Base-by-base conservation (phyloP, 1,139 yeast genomes). In the Geotrichum fermentans region DNA sequence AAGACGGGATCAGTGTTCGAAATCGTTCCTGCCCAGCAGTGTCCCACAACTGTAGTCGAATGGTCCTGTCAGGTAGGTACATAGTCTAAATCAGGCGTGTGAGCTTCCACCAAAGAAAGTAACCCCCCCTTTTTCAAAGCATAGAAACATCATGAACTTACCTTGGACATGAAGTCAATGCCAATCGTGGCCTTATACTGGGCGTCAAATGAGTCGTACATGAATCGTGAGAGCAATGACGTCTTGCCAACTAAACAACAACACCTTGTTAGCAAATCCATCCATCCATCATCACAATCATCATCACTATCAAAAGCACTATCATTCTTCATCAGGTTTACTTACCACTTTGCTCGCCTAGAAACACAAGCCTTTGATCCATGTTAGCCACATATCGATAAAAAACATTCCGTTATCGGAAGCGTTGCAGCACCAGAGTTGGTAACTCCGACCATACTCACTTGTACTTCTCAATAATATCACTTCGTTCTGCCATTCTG, bases 1-100 rank as follows among this genome's bases (percentile, higher is more conserved):
- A 92, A 13, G 95, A 83, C 2, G 98, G 97, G 57, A 92, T 89
- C 60, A 92, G 73, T 4, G 96, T 90, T 59, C 97, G 75, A 73
- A 92, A 92, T 58, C 98, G 74, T 69, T 92, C 98, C 72, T 92
- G 98, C 28, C 98, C 98, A 2, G 98, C 98, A 39, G 98, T 92
- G 65, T 92, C 98, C 98, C 98, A 92, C 50, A 92, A 87, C 63
- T 80, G 85, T 51, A 81, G 67, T 56, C 85, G 72, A 29, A 80
- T 80, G 2, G 89, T 83, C 52, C 83, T 80, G 62, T 83, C 89
- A 53, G 84, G 87, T 36, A 83, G 68, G 61, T 83, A 83, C 87
- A 82, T 83, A 34, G 86, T 83, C 65, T 63, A 39, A 3, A 26
- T 2, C n/a, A n/a, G n/a, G n/a, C n/a, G n/a, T 8, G 29, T 18